These are phyloP conservation scores for Kwoniella europaea DNA, from an alignment of 768 basidiomycete species.

Conservation along the genomic window DNA sequence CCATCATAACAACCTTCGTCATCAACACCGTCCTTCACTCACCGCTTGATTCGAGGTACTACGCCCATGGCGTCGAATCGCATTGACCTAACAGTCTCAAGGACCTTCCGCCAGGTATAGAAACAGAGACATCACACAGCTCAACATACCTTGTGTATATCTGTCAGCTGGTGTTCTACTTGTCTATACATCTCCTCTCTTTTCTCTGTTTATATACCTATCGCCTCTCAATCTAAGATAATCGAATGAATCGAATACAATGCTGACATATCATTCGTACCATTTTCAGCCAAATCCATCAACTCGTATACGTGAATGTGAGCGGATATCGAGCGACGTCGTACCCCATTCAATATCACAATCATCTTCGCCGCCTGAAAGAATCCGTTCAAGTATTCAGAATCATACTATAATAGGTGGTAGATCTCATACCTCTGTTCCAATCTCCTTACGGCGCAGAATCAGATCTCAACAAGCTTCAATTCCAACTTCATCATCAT, in stretches of 20 bases:
- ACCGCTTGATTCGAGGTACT: background rate
- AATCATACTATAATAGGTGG: background rate
- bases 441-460: conserved; percentile 12
- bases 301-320: background rate
- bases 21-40: too few species aligned
- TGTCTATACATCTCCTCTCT: background rate
- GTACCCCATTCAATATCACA: background rate
- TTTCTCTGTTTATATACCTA: background rate
- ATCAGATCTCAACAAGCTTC: background rate
- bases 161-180: background rate
- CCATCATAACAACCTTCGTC: too few species aligned
- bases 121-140: too few species aligned
- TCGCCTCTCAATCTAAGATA: background rate
- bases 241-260: background rate
- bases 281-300: conserved; percentile 1
- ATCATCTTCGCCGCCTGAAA: background rate
- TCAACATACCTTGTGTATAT: background rate
- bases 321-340: background rate
- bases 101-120: background rate
- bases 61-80: background rate
- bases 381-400: background rate
- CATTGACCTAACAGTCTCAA: conserved; percentile 1
- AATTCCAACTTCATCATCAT: background rate
- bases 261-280: conserved; percentile 8
- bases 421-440: background rate